Conservation (phyloP, 1,284 basidiomycete species). For the Tylopilus microsporus region DNA sequence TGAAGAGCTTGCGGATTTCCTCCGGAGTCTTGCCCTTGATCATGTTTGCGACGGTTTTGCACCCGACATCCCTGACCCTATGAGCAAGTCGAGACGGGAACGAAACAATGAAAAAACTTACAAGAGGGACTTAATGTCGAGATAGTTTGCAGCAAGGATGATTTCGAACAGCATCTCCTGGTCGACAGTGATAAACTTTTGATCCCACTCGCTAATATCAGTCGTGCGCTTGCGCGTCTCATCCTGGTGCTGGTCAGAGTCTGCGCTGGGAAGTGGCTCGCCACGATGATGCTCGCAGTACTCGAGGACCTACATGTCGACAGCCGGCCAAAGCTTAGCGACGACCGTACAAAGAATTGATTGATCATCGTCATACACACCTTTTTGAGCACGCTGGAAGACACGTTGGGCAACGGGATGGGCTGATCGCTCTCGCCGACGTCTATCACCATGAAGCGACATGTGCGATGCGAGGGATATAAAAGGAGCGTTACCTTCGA, state of each 20-base stretch:
- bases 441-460: conserved; percentile 49
- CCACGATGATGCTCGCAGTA: conserved; percentile 99
- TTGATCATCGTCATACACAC: conserved; percentile 37
- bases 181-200: conserved; percentile 95
- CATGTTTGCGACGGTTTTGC: conserved; percentile 99
- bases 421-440: conserved; percentile 89
- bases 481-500: conserved; percentile 69
- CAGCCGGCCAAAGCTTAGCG: conserved; percentile 3
- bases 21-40: conserved; percentile 98
- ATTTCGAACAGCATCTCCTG: conserved; percentile 99
- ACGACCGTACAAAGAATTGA: conserved; percentile 2
- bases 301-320: conserved; percentile 75
- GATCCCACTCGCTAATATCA: conserved; percentile 99
- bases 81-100: conserved; percentile 4
- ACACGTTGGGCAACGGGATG: conserved; percentile 96
- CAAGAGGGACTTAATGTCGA: conserved; percentile 99
- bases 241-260: conserved; percentile 76
- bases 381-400: conserved; percentile 95
- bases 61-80: conserved; percentile 82
- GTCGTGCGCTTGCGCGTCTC: conserved; percentile 97
- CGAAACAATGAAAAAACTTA: conserved; percentile 39
- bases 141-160: conserved; percentile 98
- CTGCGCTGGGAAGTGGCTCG: conserved; percentile 88
- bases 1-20: conserved; percentile 95
- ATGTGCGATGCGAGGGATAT: conserved; percentile 5